Base-by-base conservation (phyloP, 805 yeast species). In the Candida maris region DNA sequence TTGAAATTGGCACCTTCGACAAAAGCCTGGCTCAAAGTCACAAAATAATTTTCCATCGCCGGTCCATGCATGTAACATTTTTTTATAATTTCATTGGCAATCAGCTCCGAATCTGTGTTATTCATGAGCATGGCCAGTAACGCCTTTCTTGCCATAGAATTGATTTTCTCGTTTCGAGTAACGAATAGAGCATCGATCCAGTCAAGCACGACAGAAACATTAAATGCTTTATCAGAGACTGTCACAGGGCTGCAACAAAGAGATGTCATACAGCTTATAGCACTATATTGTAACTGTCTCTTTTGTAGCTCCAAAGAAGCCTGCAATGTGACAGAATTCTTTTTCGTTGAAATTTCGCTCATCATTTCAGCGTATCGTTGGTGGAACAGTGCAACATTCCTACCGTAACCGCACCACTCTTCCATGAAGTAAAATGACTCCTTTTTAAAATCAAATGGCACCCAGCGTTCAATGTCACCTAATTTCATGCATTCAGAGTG, bases 381-480 rank as follows among this genome's bases (percentile, higher is more conserved):
- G 20, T 77, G 78, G 3, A 87, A 75, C 2, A 79, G 52, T 1
- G 67, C 54, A 6, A 76, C 70, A 17, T 78, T 67, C 35, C 76
- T 80, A 3, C 97, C 97, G 59, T 77, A 78, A 0, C 95, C 95
- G 57, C 96, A 88, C 99, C 99, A 93, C 56, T 86, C 95, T 46
- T 85, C 89, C 38, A 93, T 65, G 51, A 76, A 82, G 30, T 79
- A 76, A 63, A 87, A 89, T 43, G 94, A 84, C 2, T 85, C 82
- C 20, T 84, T 78, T 35, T 96, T 68, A 2, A 88, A 91, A 46
- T 81, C 87, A 57, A 89, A 88, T 1, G 95, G 91, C n/a, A 89
- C 65, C 77, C 89, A 80, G 26, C 68, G 64, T 7, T 64, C 68
- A 2, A 73, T 66, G 13, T 61, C 59, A n/a, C 56, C 59, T 37